Evolutionary conservation across 352 stramenopile species (phyloP), one percentile per base, ranked within the genome.

Genomic region (Phytophthora cryptogea): DNA sequence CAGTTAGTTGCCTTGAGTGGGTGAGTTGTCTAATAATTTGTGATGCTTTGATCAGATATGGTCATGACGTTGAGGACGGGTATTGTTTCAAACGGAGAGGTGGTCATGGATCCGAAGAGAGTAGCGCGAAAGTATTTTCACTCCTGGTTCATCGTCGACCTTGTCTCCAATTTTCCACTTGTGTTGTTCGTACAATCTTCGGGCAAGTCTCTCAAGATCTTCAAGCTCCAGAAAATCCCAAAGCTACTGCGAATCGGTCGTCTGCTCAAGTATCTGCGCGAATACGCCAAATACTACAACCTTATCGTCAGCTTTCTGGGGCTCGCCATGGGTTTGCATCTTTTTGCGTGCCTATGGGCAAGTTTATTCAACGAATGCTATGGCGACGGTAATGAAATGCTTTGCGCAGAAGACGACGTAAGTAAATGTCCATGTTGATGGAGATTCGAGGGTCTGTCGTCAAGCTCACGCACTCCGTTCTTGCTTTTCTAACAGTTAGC

Each of bases 251-350:
- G 86, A 3, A 72, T 94, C 42, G 82, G 80, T 13, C 74, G 80
- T 0, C 61, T 92, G 16, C 70, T 93, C 33, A 89, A 90, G 59
- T 90, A 90, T 63, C 57, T 93, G 23, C 76, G 80, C 46, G 79
- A 91, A 64, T 92, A 92, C 56, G 84, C 83, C 54, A 92, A 93
- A 67, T 94, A 90, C 56, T 94, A 90, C 66, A 89, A 94, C 49
- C 68, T 92, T 20, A 75, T 80, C 10, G 59, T 92, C 17, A 92
- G 79, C 47, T 79, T 92, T 32, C 45, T 90, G 2, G 74, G 66
- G 6, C 78, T 94, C 8, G 63, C 80, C 45, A 76, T 90, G 59
- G 82, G 78, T 0, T 66, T 92, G 17, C 81, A 90, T 46, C 66
- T 90, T 26, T 89, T 92, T 28, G 73, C 85, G 23, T 93, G 83